Evolutionary conservation across 1,284 basidiomycete genomes (phyloP).

Genomic region (Pholiota adiposa): DNA sequence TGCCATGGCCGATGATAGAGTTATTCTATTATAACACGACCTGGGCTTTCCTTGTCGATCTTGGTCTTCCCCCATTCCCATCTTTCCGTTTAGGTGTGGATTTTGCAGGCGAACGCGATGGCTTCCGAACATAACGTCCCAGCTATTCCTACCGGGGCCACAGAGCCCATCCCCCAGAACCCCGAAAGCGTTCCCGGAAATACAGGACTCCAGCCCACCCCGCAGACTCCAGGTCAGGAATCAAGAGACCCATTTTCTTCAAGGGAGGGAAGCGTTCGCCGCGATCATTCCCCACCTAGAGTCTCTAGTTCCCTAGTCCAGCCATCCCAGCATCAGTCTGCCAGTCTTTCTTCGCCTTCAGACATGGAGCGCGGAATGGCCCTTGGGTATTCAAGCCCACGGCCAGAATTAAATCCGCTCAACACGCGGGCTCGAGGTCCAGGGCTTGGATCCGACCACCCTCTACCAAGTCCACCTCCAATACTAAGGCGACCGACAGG

Average conservation of each 20-base stretch:
- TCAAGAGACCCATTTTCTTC: background rate
- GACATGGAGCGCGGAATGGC: conserved; percentile 1
- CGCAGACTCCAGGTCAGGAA: background rate
- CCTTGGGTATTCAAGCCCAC: background rate
- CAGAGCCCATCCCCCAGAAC: background rate
- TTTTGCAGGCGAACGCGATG: background rate
- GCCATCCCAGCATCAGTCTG: too few relatives aligned
- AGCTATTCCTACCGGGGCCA: background rate
- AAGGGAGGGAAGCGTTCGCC: background rate
- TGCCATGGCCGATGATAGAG: background rate
- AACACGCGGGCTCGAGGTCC: background rate
- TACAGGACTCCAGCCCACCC: background rate
- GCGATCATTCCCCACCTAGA: background rate
- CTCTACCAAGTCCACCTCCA: background rate
- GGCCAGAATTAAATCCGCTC: background rate
- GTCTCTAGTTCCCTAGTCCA: too few relatives aligned
- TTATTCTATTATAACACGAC: background rate
- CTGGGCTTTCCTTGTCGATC: background rate
- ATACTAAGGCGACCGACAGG: background rate
- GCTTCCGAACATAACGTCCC: background rate
- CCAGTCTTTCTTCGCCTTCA: conserved; percentile 3
- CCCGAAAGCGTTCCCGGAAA: background rate
- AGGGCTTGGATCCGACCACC: conserved; percentile 1
- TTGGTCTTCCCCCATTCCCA: background rate
- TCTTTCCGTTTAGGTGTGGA: background rate